Base-by-base conservation (phyloP, 164 flowering plant genomes). In the Buxus sempervirens region DNA sequence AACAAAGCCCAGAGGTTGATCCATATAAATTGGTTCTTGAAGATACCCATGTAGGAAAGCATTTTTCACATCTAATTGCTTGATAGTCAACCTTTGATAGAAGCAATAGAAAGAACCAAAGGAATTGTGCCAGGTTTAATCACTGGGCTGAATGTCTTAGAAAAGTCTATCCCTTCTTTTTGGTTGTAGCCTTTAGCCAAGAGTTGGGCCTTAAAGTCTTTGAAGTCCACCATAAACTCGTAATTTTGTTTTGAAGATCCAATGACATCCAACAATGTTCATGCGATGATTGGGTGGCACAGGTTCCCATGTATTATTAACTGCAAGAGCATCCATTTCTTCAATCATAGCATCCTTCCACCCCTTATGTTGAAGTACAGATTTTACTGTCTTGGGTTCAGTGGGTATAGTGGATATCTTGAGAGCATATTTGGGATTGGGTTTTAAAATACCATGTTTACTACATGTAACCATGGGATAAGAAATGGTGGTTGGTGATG, bases 41-140 rank as follows among this genome's bases (percentile, higher is more conserved):
- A 63, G 54, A 41, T 42, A 22, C 23, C 66, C 66, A 63, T 62
- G 19, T 36, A 63, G 23, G 54, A 42, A 63, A 16, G 66, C 55
- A 41, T 18, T 41, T 22, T 63, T 63, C 5, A 63, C 55, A 48
- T 49, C 66, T 12, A 63, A 9, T 63, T 63, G 66, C 7, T 16
- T 4, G 51, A 64, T 42, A 10, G 38, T 13, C 21, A 26, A 21
- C 51, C 24, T 23, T 64, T n/a, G 24, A 49, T 24, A 21, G 57
- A 5, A 49, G 67, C 67, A 5, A 49, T 8, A 23, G 67, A 14
- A 53, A 64, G 25, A 27, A 64, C 24, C 20, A 22, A 4, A 3
- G 36, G 21, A 49, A 64, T 51, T 12, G 36, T 49, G 16, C 54
- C 54, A 22, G 49, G 58, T 64, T 20, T 48, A 45, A 26, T 20